Base-by-base conservation (phyloP, 768 basidiomycete genomes). In the Pleurotus sapidus region DNA sequence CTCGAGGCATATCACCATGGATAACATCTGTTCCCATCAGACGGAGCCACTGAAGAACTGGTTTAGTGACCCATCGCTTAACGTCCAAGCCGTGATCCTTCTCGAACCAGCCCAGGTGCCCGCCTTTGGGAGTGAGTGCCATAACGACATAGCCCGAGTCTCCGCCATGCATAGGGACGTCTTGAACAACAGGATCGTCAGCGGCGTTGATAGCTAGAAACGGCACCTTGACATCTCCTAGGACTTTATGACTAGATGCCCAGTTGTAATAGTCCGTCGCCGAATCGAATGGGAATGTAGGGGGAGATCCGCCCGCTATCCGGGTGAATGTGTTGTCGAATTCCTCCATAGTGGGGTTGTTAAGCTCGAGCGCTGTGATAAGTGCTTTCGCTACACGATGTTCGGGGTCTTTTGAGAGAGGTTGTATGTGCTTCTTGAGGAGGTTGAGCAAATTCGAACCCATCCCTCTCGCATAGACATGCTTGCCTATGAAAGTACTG, bases 21-120 rank as follows among this genome's bases (percentile, higher is more conserved):
- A 80, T 70, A 20, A 88, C 48, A 39, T 80, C 78, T 49, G 86
- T 81, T 24, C 78, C 83, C 25, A 80, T 74, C 39, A 86, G 75
- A 56, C 75, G 78, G 50, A 90, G 64, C 87, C 86, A 91, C 68
- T 93, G 86, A 7, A 91, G 67, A 5, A 89, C 85, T 6, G 89
- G 90, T 59, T 77, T 72, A n/a, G 76, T 83, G 49, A 88, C 76
- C 89, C 90, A 92, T 53, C 89, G 74, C 59, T 77, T 75, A 9
- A 77, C 68, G 45, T 68, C 68, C 12, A 70, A 68, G 1, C 62
- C 65, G 23, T 68, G 66, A 38, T 75, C 76, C 25, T 76, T 69
- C 70, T 89, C 81, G 63, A 91, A 92, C 91, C 91, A 95, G 38
- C 93, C 93, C 12, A 93, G 76, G 72, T 93, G 91, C 0, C 91